Evolutionary conservation across 139 green algal species (phyloP), one percentile per base, ranked within the genome.

Genomic region (Auxenochlorella pyrenoidosa): DNA sequence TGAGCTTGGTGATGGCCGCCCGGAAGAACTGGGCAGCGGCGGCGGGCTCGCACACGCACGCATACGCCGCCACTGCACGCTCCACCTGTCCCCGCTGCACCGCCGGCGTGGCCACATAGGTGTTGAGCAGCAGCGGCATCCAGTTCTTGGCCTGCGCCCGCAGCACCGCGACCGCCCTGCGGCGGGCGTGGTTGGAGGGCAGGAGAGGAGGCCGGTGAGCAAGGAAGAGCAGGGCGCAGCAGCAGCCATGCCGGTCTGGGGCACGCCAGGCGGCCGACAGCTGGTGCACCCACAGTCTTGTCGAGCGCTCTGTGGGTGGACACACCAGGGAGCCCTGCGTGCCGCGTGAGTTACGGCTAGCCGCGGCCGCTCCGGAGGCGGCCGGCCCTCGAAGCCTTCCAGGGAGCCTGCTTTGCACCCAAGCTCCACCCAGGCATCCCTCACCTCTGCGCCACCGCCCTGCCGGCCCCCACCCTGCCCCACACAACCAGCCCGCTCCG

Each of bases 51-150:
- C 87, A 88, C 1, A 98, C 81, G 71, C 85, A 86, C 10, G 95
- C 93, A 65, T 96, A 95, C 4, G 95, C 93, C 19, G 79, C 88
- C 24, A 99, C 92, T 13, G 95, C 91, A 3, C 60, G 34, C 73
- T 83, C 91, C 1, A 97, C 63, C 18, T 87, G 86, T 10, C 82
- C 91, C 2, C 97, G 90, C 41, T 88, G 77, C 38, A 94, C 92
- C 0, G 93, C 82, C 10, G 86, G 76, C 28, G 92, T 81, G 2
- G 83, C 86, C 32, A 99, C 59, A 71, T 97, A 98, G 1, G 94
- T 79, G 85, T 96, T 97, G 88, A 97, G 96, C 84, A 99, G 91
- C 66, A 98, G 86, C 5, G 91, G 91, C 80, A 99, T 80, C 94
- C 97, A 99, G 83, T 97, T 96, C 44, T 91, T 91, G 24, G 93